A percentile compares a stretch with the other conserved stretches of the same genome.
Conservation (phyloP, 1,139 yeast genomes). For the Eremothecium gossypii region DNA sequence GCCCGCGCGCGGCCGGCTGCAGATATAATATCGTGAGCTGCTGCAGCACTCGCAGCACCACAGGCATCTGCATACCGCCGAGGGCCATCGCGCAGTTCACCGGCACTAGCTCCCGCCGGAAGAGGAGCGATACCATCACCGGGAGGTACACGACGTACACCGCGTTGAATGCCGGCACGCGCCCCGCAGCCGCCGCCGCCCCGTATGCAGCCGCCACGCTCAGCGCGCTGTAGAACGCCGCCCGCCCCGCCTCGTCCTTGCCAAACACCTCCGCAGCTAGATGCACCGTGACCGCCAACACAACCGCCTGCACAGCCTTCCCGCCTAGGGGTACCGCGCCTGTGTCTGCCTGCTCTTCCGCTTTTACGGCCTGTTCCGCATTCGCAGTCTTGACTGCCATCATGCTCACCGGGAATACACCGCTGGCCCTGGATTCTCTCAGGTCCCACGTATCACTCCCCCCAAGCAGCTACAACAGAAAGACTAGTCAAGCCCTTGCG, state of each 20-base stretch:
- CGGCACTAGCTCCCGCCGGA: constrained; percentile 12
- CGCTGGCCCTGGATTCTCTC: no score
- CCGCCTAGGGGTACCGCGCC: constrained; percentile 9
- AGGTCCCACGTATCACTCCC: no score
- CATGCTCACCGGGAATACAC: no score
- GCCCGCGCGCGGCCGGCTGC: constrained; percentile 7
- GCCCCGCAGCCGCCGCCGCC: constrained; percentile 9
- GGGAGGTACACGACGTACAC: constrained; percentile 23
- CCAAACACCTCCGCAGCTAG: constrained; percentile 9
- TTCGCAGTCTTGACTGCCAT: no score
- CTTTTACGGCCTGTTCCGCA: no score
- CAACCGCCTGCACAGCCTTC: constrained; percentile 10
- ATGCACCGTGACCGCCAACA: constrained; percentile 12
- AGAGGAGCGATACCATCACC: constrained; percentile 18
- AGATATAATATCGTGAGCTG: constrained; percentile 12
- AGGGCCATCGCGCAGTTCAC: constrained; percentile 18
- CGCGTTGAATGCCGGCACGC: constrained; percentile 17
- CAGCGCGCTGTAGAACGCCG: constrained; percentile 7
- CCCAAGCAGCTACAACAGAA: no score
- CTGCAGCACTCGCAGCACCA: constrained; percentile 11
- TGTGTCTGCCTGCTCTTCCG: no score
- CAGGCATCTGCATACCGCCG: constrained; percentile 16
- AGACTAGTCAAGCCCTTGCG: no score
- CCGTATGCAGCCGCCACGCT: constrained; percentile 9
- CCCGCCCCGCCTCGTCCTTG: constrained; percentile 5